Evolutionary conservation across 768 basidiomycete species (phyloP).

Genomic region (Termitomyces sp.): DNA sequence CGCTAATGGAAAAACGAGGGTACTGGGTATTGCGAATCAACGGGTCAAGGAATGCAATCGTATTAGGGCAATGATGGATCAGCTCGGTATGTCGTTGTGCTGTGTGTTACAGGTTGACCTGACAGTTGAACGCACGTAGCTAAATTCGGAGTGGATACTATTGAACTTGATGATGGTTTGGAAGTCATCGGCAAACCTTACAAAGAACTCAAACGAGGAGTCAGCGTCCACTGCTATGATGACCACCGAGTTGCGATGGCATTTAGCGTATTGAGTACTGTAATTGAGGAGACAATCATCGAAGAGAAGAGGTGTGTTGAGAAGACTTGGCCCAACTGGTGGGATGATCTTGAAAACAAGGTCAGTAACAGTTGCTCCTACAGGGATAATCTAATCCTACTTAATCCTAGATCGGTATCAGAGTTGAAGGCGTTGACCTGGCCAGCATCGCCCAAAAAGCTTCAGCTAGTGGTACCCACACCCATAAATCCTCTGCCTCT

Average conservation of each 20-base stretch:
- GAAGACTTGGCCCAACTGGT: slow-evolving; percentile 99
- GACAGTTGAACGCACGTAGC: slow-evolving; percentile 35
- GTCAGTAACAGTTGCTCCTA: slow-evolving; percentile 28
- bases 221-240: slow-evolving; percentile 91
- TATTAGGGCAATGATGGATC: slow-evolving; percentile 94
- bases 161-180: slow-evolving; percentile 89
- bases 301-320: slow-evolving; percentile 98
- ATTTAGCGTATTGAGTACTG: slow-evolving; percentile 81
- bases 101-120: neutral
- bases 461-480: slow-evolving; percentile 34
- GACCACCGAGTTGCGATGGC: slow-evolving; percentile 99
- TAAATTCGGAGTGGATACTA: slow-evolving; percentile 91
- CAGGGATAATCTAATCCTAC: neutral
- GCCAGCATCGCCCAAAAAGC: slow-evolving; percentile 31
- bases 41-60: slow-evolving; percentile 98
- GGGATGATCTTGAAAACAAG: slow-evolving; percentile 97
- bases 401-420: slow-evolving; percentile 71
- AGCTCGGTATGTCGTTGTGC: slow-evolving; percentile 62
- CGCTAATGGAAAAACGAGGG: slow-evolving; percentile 64
- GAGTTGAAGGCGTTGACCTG: slow-evolving; percentile 82
- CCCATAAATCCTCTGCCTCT: slow-evolving; percentile 11
- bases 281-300: slow-evolving; percentile 69
- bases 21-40: slow-evolving; percentile 95
- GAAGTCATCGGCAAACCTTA: slow-evolving; percentile 80
- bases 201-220: slow-evolving; percentile 56